Evolutionary conservation across 1,284 basidiomycete species (phyloP), one percentile per base, ranked within the genome.

Genomic region (Heterobasidion occidentale): DNA sequence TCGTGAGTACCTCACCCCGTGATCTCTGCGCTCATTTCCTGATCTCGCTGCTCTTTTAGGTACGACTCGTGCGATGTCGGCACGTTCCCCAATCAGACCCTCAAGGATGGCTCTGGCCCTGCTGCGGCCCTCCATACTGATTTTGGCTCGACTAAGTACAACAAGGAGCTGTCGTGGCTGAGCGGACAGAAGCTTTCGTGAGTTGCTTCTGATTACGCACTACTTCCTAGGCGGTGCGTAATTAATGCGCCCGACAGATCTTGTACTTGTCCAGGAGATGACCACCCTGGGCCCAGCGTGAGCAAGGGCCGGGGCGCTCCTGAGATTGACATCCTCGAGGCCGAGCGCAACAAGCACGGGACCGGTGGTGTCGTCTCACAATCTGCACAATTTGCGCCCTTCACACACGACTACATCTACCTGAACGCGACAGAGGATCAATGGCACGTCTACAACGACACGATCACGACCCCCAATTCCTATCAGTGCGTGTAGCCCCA

Each of bases 241-340:
- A 1, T 12, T 3, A 33, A 36, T 34, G 36, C 27, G 27, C 35
- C 49, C 9, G 63, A 76, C 9, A 79, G 79, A 2, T 68, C 77
- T 0, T 94, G 92, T 64, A 93, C 92, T 1, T 95, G 92, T 64
- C 72, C 85, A 0, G 82, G 81, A 20, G 85, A 90, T 59, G 86
- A 87, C 1, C 93, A 95, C 67, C 93, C 92, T 0, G 92, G 92
- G 0, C 92, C 92, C 12, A 70, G 77, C 46, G 74, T 75, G 42
- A 54, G 70, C 0, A 15, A 85, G 61, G 92, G 91, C 15, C 81
- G 93, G 36, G 77, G 85, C 0, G 90, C 92, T 0, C 93, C 92
- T 6, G 92, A 95, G 71, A 93, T 96, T 56, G 90, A 92, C 71
- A 74, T 92, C 45, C 77, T 92, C 58, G 90, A 92, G 68, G 89